These are phyloP conservation scores for Salvia sclarea DNA, from an alignment of 305 asterid species.

Conservation along the genomic window DNA sequence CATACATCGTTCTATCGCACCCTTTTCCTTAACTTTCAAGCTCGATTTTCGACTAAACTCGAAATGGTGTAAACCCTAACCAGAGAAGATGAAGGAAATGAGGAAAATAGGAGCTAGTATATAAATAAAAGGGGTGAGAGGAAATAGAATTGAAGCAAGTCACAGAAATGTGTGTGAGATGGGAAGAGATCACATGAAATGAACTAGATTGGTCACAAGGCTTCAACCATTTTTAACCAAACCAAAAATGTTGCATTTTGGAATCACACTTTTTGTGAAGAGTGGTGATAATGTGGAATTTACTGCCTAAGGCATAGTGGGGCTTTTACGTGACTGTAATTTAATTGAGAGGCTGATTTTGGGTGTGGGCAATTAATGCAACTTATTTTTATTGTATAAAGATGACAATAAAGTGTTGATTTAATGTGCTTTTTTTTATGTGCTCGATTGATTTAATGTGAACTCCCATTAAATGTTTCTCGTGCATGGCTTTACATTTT, in stretches of 20 bases:
- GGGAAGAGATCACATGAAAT: constrained; percentile 65
- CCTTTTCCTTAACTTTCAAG: background rate
- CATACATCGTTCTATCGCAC: background rate
- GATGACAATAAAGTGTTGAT: background rate
- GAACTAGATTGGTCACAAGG: constrained; percentile 36
- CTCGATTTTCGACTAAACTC: background rate
- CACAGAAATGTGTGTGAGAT: constrained; percentile 55
- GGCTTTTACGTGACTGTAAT: constrained; percentile 57
- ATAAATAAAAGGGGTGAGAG: constrained; percentile 34
- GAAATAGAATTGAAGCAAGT: constrained; percentile 65
- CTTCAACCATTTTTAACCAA: constrained; percentile 35
- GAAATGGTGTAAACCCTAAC: background rate
- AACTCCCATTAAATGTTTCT: constrained; percentile 40
- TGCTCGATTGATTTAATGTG: constrained; percentile 38
- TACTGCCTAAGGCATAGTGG: constrained; percentile 24
- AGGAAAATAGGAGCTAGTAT: constrained; percentile 24
- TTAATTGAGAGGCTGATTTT: constrained; percentile 29
- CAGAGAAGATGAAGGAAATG: constrained; percentile 16
- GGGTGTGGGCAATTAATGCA: constrained; percentile 31
- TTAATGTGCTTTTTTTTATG: background rate
- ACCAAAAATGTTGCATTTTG: constrained; percentile 32
- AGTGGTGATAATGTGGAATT: constrained; percentile 35
- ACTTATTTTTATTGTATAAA: background rate
- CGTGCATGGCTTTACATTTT: background rate
- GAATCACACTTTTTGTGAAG: constrained; percentile 49